These are phyloP conservation scores for Magnusiomyces fungicola DNA, from an alignment of 1,139 yeast genomes.

Conservation along the genomic window DNA sequence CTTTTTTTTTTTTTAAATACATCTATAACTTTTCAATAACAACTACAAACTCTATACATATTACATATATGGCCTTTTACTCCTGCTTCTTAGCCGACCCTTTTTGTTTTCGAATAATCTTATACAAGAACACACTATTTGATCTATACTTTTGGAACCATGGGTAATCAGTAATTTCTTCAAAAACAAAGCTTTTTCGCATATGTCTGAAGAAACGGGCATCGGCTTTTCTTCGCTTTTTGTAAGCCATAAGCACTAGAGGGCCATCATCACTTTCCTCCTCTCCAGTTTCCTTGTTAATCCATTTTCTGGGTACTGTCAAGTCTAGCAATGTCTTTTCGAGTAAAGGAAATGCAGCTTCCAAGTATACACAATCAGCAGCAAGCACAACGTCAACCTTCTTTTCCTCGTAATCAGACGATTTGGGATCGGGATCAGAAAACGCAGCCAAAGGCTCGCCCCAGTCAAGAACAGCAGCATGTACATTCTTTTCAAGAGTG, in stretches of 20 bases:
- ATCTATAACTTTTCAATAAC: not conserved
- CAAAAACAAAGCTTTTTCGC: slow-evolving; percentile 22
- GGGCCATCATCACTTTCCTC: slow-evolving; percentile 31
- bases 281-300: no score
- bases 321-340: slow-evolving; percentile 43
- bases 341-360: slow-evolving; percentile 44
- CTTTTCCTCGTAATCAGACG: not conserved
- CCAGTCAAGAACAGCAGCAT: slow-evolving; percentile 43
- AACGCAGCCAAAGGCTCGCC: slow-evolving; percentile 14
- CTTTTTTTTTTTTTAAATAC: no score
- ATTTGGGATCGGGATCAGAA: not conserved
- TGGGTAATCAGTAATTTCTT: slow-evolving; percentile 35
- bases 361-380: slow-evolving; percentile 52
- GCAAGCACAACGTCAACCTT: slow-evolving; percentile 43
- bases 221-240: slow-evolving; percentile 48
- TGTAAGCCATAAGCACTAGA: slow-evolving; percentile 42
- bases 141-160: slow-evolving; percentile 33
- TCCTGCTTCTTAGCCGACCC: no score
- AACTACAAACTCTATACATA: no score
- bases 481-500: slow-evolving; percentile 31
- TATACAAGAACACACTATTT: slow-evolving; percentile 39
- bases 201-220: slow-evolving; percentile 39
- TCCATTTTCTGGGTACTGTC: slow-evolving; percentile 27
- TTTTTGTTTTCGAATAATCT: slow-evolving; percentile 28
- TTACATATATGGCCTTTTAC: no score